Evolutionary conservation across 208 protist genomes (phyloP).

Genomic region (Leptomonas seymouri): DNA sequence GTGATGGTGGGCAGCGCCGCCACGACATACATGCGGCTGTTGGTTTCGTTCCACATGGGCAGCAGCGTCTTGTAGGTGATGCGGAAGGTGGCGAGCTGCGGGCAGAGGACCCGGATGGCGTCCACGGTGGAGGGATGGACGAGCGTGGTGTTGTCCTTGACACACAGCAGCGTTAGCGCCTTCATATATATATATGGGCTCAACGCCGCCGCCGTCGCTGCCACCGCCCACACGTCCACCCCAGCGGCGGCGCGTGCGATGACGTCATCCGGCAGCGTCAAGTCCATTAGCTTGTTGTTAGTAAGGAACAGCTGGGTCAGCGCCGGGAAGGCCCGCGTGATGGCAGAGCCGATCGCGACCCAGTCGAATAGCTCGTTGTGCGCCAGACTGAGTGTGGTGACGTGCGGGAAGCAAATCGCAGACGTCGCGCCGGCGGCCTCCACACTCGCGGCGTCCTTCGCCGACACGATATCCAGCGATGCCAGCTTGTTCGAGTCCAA

Average conservation of each 20-base stretch:
- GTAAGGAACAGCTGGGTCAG: slow-evolving; percentile 75
- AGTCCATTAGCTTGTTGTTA: slow-evolving; percentile 63
- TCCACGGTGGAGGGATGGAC: slow-evolving; percentile 55
- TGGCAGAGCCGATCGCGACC: slow-evolving; percentile 44
- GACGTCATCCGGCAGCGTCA: slow-evolving; percentile 26
- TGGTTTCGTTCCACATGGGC: slow-evolving; percentile 80
- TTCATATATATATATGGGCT: slow-evolving; percentile 47
- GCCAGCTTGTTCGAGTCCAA: slow-evolving; percentile 72
- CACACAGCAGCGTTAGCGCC: slow-evolving; percentile 60
- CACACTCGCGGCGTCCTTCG: slow-evolving; percentile 1
- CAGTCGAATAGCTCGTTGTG: slow-evolving; percentile 73
- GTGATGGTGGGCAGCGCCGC: slow-evolving; percentile 78
- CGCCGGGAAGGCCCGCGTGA: slow-evolving; percentile 56
- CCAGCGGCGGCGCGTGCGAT: slow-evolving; percentile 16
- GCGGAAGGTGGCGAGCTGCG: slow-evolving; percentile 62
- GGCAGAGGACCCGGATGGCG: slow-evolving; percentile 65
- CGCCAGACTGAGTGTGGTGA: slow-evolving; percentile 80
- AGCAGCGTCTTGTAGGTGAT: slow-evolving; percentile 79
- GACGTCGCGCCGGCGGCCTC: background rate
- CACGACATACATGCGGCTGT: slow-evolving; percentile 86
- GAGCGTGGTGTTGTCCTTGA: slow-evolving; percentile 78
- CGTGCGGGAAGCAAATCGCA: slow-evolving; percentile 36
- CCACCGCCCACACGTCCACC: background rate
- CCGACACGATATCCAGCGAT: slow-evolving; percentile 32
- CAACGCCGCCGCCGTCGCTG: slow-evolving; percentile 19